Conservation (phyloP, 306 rosid species). For the Vicia faba region DNA sequence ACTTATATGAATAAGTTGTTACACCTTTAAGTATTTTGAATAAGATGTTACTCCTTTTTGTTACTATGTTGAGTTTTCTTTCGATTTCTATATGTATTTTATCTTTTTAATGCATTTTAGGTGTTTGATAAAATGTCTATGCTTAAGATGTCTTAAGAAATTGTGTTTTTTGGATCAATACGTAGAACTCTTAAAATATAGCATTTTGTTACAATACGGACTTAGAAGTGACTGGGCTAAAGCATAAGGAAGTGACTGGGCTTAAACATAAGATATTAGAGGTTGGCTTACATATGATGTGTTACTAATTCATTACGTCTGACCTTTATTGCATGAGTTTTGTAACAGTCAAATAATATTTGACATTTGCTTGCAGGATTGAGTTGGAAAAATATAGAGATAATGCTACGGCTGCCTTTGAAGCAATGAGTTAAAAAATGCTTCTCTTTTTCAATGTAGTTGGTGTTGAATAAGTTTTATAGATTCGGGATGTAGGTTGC, state of each 20-base stretch:
- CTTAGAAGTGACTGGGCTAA: no score
- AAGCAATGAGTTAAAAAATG: constrained; percentile 78
- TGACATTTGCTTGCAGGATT: constrained; percentile 50
- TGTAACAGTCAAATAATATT: constrained; percentile 32
- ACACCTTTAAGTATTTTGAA: no score
- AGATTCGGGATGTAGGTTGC: constrained; percentile 17
- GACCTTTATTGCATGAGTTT: constrained; percentile 2
- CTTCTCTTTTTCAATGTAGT: constrained; percentile 29
- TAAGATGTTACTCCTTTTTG: no score
- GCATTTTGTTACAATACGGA: no score
- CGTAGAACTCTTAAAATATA: no score
- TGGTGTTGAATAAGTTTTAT: constrained; percentile 11
- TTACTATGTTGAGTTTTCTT: no score
- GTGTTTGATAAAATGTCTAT: no score
- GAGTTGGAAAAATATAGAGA: constrained; percentile 82
- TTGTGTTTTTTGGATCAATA: no score
- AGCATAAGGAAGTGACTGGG: constrained; percentile 67
- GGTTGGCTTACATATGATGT: constrained; percentile 49
- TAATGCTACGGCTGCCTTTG: constrained; percentile 90
- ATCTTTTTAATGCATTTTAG: no score
- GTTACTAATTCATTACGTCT: constrained; percentile 5
- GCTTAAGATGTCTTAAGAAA: no score
- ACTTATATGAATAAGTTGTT: no score
- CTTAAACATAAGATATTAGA: constrained; percentile 63
- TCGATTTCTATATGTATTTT: no score